phyloP scores from a whole-genome alignment of 441 rosid species.

The Corymbia citriodora region DNA sequence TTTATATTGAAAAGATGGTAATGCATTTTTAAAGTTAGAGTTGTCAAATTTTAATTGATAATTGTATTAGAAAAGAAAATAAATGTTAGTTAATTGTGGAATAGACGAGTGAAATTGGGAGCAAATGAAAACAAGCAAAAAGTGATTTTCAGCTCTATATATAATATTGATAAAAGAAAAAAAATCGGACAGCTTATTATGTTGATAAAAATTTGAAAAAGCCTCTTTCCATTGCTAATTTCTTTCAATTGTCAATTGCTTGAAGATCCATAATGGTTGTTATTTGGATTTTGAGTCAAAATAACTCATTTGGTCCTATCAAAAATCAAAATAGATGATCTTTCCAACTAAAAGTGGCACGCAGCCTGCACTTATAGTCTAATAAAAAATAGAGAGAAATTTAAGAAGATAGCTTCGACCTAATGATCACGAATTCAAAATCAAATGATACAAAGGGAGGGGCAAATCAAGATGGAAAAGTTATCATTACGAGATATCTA shows the following conservation, averaged over 20 bases:
- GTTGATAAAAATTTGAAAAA: too few species aligned
- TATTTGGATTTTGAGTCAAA: not conserved
- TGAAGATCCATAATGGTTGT: not conserved
- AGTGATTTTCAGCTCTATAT: too few species aligned
- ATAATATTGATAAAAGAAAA: too few species aligned
- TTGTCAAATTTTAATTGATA: too few species aligned
- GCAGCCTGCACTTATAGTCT: not conserved
- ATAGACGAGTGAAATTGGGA: too few species aligned
- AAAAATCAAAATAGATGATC: not conserved
- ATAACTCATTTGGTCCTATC: not conserved
- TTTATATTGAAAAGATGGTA: too few species aligned
- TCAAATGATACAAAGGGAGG: not conserved
- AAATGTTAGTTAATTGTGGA: too few species aligned
- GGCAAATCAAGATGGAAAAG: not conserved
- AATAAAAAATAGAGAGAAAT: not conserved
- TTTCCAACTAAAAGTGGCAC: not conserved
- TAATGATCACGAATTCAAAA: not conserved
- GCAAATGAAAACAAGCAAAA: too few species aligned
- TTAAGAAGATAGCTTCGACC: not conserved
- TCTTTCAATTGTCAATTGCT: not conserved
- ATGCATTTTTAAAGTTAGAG: too few species aligned
- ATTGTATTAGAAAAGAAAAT: rapidly evolving
- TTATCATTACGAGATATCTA: too few species aligned
- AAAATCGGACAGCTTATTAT: too few species aligned
- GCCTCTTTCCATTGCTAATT: too few species aligned